These are phyloP conservation scores for Abelmoschus esculentus DNA, from an alignment of 345 rosid genomes.

Conservation along the genomic window DNA sequence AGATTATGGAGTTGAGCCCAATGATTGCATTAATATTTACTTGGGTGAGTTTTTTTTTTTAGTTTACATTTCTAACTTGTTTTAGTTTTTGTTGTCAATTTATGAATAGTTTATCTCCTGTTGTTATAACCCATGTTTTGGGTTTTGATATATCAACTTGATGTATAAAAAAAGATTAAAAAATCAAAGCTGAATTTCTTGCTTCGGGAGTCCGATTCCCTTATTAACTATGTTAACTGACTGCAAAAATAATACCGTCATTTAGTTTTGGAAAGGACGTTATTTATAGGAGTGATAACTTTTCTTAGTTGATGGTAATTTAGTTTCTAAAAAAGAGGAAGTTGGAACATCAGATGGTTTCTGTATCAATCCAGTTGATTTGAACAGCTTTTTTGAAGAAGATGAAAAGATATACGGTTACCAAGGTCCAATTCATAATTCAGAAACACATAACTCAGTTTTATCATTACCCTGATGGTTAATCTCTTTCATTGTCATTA, in stretches of 20 bases:
- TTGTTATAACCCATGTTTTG: not conserved
- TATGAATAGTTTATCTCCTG: not conserved
- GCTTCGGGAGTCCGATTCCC: no score
- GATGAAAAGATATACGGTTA: constrained; percentile 95
- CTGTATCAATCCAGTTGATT: constrained; percentile 56
- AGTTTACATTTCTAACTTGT: not conserved
- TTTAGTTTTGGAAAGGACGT: not conserved
- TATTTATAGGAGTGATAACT: not conserved
- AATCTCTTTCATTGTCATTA: not conserved
- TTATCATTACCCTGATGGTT: constrained; percentile 70
- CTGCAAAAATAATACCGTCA: no score
- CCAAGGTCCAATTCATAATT: no score
- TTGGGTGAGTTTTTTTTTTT: constrained; percentile 51
- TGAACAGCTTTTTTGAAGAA: constrained; percentile 65
- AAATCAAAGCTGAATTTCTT: not conserved
- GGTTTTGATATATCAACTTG: not conserved
- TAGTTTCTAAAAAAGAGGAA: constrained; percentile 85
- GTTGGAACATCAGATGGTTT: constrained; percentile 46
- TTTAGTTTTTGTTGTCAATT: constrained; percentile 5
- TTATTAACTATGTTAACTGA: no score
- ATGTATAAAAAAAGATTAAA: not conserved
- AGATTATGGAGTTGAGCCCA: constrained; percentile 85
- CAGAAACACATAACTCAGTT: no score
- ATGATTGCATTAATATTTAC: constrained; percentile 64
- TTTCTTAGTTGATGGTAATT: constrained; percentile 14